Evolutionary conservation across 345 rosid genomes (phyloP).

Genomic region (Murraya koenigii): DNA sequence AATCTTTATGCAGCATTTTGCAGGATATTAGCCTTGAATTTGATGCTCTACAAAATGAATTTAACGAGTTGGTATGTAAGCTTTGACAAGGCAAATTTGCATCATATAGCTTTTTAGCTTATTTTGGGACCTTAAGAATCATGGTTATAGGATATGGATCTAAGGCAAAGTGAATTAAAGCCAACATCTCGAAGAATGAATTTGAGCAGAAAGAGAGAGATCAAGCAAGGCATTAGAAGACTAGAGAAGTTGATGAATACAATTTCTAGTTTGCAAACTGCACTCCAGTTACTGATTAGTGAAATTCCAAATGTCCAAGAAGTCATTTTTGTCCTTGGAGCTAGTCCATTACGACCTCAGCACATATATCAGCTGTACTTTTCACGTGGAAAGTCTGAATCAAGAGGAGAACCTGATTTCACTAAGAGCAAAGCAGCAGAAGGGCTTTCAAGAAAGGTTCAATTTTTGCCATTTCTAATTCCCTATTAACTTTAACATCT

Average conservation of each 20-base stretch:
- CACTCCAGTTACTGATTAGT: slow-evolving; percentile 46
- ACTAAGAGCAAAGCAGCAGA: slow-evolving; percentile 57
- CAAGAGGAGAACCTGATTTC: slow-evolving; percentile 41
- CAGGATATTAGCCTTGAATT: slow-evolving; percentile 71
- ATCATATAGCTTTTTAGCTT: neutral
- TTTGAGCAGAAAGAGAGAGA: slow-evolving; percentile 58
- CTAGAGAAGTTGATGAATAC: slow-evolving; percentile 65
- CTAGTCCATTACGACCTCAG: slow-evolving; percentile 74
- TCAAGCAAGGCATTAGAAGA: slow-evolving; percentile 60
- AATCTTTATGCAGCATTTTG: slow-evolving; percentile 48
- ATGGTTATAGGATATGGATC: slow-evolving; percentile 49
- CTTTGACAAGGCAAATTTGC: slow-evolving; percentile 16
- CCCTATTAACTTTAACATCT: neutral
- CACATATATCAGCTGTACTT: slow-evolving; percentile 61
- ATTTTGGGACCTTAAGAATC: slow-evolving; percentile 26
- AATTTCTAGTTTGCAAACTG: slow-evolving; percentile 46
- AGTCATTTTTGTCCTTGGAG: slow-evolving; percentile 64
- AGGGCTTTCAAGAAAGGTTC: slow-evolving; percentile 81
- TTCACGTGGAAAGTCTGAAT: slow-evolving; percentile 28
- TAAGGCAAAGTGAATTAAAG: slow-evolving; percentile 41
- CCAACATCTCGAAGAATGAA: slow-evolving; percentile 49
- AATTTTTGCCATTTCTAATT: slow-evolving; percentile 1
- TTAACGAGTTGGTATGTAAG: slow-evolving; percentile 62
- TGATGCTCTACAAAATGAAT: slow-evolving; percentile 45
- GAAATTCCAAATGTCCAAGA: slow-evolving; percentile 43